Percentiles rank a stretch among this genome's conserved stretches.
Evolutionary conservation across 148 eudicot species (phyloP).

Genomic region (Rhododendron ferrugineum): DNA sequence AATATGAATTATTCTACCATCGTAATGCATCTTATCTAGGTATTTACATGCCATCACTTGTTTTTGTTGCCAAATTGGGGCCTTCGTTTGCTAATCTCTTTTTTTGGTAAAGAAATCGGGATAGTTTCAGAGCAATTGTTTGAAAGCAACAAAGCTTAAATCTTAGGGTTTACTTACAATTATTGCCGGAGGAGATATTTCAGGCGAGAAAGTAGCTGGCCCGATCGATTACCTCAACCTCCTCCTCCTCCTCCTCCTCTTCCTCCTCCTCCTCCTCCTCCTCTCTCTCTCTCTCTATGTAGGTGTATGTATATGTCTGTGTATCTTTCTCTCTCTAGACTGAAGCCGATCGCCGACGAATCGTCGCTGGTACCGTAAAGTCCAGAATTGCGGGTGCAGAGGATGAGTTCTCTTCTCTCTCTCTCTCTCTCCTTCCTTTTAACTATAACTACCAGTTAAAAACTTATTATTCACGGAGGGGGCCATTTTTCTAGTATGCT

Average conservation of each 20-base stretch:
- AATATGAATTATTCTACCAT: neutral
- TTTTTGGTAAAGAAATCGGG: neutral
- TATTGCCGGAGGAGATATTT: neutral
- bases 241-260: neutral
- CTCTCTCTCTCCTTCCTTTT: neutral
- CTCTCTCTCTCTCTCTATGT: neutral
- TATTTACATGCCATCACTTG: neutral
- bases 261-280: neutral
- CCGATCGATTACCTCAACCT: neutral
- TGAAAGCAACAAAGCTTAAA: neutral
- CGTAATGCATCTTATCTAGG: neutral
- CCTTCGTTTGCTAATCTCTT: neutral
- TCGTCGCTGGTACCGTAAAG: neutral
- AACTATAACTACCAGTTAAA: no score
- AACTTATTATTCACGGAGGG: no score
- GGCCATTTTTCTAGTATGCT: no score
- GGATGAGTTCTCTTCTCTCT: neutral
- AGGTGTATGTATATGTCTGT: neutral
- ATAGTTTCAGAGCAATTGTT: neutral
- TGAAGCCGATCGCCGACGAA: neutral
- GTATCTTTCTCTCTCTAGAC: neutral
- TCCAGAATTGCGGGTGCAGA: neutral
- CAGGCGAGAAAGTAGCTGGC: neutral
- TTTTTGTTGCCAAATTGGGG: neutral
- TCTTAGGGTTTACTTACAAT: neutral